phyloP scores from a whole-genome alignment of 2,329 filamentous ascomycete species.

The Lachnellula hyalina region DNA sequence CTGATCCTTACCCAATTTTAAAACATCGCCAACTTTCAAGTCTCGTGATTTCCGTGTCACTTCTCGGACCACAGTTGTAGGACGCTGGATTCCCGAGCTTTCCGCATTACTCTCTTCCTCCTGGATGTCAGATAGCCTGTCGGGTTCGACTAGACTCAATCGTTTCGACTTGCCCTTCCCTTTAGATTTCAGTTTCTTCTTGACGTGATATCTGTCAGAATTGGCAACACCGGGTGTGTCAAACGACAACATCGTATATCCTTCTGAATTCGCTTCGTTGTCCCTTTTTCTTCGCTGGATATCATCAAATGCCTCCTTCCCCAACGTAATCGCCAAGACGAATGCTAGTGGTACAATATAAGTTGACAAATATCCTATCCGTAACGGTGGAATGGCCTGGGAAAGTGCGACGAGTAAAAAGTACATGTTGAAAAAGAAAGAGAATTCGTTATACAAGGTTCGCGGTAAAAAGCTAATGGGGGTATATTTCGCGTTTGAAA shows the following conservation, averaged over 20 bases:
- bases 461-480: conserved; percentile 88
- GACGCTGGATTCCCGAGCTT: conserved; percentile 36
- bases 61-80: conserved; percentile 55
- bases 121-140: conserved; percentile 58
- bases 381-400: conserved; percentile 80
- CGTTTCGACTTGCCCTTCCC: conserved; percentile 36
- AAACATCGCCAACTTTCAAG: conserved; percentile 89
- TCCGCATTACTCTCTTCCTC: conserved; percentile 60
- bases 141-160: conserved; percentile 30
- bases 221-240: conserved; percentile 44
- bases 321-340: conserved; percentile 85
- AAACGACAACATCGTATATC: conserved; percentile 73
- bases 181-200: conserved; percentile 44
- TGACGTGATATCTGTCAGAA: conserved; percentile 32
- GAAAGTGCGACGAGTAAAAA: conserved; percentile 93
- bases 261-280: conserved; percentile 89
- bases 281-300: conserved; percentile 81
- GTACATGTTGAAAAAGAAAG: conserved; percentile 99
- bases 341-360: conserved; percentile 91
- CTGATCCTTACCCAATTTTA: conserved; percentile 88
- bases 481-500: conserved; percentile 98
- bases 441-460: conserved; percentile 97
- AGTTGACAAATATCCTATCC: conserved; percentile 91
- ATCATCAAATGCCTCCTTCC: conserved; percentile 94
- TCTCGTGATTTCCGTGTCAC: conserved; percentile 77